Evolutionary conservation across 2,329 filamentous ascomycete species (phyloP), one percentile per base, ranked within the genome.

Genomic region (Trichoderma semiorbis): DNA sequence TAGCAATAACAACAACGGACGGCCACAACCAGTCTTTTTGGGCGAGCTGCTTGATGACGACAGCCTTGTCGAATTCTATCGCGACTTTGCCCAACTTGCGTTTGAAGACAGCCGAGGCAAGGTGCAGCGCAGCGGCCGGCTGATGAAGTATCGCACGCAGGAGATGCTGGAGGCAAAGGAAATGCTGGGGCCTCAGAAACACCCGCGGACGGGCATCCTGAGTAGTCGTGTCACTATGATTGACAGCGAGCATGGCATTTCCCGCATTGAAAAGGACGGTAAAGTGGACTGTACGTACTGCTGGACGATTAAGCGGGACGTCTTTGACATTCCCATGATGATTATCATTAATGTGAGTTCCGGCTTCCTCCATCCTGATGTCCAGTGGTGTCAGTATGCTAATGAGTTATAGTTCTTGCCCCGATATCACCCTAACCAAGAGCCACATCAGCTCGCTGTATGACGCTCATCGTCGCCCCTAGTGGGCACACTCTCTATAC

Each of bases 251-350:
- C 88, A 92, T 74, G 94, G 93, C 11, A 95, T 97, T 81, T 92
- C 92, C 69, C 89, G 90, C 78, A 87, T 97, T 16, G 93, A 93
- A 78, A 92, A 90, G 79, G 94, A 97, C 78, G 95, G 95, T 69
- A 95, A 96, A 82, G 92, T 98, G 71, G 93, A 97, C 79, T 98
- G 95, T 84, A 94, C 93, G 77, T 97, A 97, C 83, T 97, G 93
- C 84, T 98, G 95, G 95, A 95, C 93, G 74, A 95, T 98, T 74
- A 97, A 97, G 84, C 88, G 95, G 74, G 96, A 99, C 81, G 93
- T 96, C 53, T 98, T 98, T 84, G 95, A 98, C 83, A 97, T 98
- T 81, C 96, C 96, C 26, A 97, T 98, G 94, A 87, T 98, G 84
- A 97, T 98, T 81, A 93, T 98, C 78, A 95, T 98, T 85, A 98